Conservation (phyloP, 2,329 filamentous ascomycete species). For the Monosporascus sp. region DNA sequence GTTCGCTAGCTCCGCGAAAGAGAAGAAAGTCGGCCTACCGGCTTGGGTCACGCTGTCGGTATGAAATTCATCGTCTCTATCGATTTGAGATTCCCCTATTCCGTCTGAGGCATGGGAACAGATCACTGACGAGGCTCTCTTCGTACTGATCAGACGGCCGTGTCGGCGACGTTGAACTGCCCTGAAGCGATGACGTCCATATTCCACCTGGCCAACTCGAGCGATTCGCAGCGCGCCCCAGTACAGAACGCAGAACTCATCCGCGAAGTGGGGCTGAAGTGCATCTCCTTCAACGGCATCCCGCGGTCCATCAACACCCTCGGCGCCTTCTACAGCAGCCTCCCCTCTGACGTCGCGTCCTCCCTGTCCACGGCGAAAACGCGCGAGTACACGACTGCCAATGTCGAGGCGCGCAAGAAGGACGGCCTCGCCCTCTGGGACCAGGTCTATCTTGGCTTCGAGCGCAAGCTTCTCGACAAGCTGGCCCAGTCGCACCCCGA, state of each 20-base stretch:
- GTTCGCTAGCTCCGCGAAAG: constrained; percentile 58
- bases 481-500: constrained; percentile 75
- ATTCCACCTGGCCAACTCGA: constrained; percentile 44
- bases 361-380: constrained; percentile 53
- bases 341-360: constrained; percentile 52
- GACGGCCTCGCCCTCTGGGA: constrained; percentile 69
- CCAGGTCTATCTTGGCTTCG: constrained; percentile 71
- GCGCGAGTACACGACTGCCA: constrained; percentile 45
- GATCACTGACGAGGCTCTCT: background rate
- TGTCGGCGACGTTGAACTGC: constrained; percentile 83
- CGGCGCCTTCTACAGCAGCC: constrained; percentile 60
- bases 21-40: constrained; percentile 39
- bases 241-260: constrained; percentile 63
- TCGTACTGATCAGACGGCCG: constrained; percentile 55
- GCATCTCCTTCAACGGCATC: constrained; percentile 77
- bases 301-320: constrained; percentile 81
- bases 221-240: constrained; percentile 18
- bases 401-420: constrained; percentile 47
- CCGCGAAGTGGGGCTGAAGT: constrained; percentile 71
- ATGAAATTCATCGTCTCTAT: constrained; percentile 4
- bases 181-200: constrained; percentile 67
- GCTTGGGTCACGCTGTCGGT: constrained; percentile 31
- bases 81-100: too few species aligned
- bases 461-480: constrained; percentile 64
- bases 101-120: background rate